Evolutionary conservation across 2,329 filamentous ascomycete species (phyloP).

Genomic region (Alternaria solani): DNA sequence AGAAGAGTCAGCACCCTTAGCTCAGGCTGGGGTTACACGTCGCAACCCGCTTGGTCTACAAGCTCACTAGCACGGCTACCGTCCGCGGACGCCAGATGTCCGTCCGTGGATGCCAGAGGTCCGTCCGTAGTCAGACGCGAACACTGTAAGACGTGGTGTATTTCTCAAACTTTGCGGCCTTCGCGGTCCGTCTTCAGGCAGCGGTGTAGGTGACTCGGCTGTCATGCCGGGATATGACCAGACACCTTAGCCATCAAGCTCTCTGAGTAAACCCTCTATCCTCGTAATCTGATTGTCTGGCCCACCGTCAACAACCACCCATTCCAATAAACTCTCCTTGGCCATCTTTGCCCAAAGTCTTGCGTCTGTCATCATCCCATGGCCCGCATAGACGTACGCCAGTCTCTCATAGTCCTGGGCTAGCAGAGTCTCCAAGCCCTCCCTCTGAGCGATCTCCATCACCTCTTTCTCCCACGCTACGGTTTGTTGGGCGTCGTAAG

Average conservation of each 20-base stretch:
- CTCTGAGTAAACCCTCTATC: conserved; percentile 27
- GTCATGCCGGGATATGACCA: background rate
- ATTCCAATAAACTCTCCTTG: conserved; percentile 27
- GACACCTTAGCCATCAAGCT: conserved; percentile 18
- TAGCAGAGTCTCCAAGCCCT: conserved; percentile 31
- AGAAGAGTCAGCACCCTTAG: background rate
- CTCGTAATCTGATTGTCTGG: conserved; percentile 23
- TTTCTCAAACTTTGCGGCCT: background rate
- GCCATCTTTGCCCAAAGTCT: conserved; percentile 30
- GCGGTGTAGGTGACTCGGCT: background rate
- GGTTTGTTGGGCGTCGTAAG: conserved; percentile 31
- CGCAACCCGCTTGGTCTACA: background rate
- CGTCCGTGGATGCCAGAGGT: background rate
- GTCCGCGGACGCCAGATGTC: background rate
- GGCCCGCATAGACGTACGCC: conserved; percentile 36
- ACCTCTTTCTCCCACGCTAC: conserved; percentile 36
- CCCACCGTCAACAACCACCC: conserved; percentile 30
- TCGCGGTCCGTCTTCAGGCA: background rate
- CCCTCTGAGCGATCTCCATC: conserved; percentile 28
- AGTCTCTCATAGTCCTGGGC: conserved; percentile 35
- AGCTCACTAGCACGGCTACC: background rate
- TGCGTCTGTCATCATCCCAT: conserved; percentile 25
- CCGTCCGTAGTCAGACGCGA: background rate
- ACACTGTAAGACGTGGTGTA: background rate
- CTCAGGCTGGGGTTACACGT: background rate